Evolutionary conservation across 495 filamentous ascomycete species (phyloP).

Genomic region (Filosporella fistucella): DNA sequence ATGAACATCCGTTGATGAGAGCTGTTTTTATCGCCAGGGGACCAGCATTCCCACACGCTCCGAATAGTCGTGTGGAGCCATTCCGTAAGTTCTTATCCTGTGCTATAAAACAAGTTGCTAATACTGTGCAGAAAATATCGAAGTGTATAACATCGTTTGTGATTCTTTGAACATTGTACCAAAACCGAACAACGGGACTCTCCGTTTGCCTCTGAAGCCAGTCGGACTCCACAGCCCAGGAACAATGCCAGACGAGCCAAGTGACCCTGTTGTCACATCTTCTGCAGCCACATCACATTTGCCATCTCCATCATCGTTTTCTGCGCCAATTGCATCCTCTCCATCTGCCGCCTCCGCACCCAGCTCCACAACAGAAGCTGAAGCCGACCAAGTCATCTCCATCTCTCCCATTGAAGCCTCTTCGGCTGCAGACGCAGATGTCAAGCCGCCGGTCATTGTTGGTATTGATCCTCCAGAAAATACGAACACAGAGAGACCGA

Average conservation of each 20-base stretch:
- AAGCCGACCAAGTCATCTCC: slow-evolving; percentile 14
- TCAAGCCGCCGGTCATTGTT: slow-evolving; percentile 12
- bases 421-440: slow-evolving; percentile 17
- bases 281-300: not conserved
- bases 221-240: slow-evolving; percentile 20
- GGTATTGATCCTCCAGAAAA: slow-evolving; percentile 17
- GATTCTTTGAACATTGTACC: slow-evolving; percentile 70
- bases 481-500: slow-evolving; percentile 1
- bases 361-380: not conserved
- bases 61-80: slow-evolving; percentile 71
- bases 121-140: slow-evolving; percentile 60
- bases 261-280: slow-evolving; percentile 9
- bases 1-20: slow-evolving; percentile 84
- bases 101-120: not conserved
- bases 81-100: slow-evolving; percentile 65
- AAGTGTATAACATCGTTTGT: slow-evolving; percentile 94
- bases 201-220: slow-evolving; percentile 62
- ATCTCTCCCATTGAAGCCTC: slow-evolving; percentile 22
- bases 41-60: slow-evolving; percentile 79
- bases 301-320: not conserved
- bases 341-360: not conserved
- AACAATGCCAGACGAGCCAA: slow-evolving; percentile 8
- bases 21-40: slow-evolving; percentile 88
- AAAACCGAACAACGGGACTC: slow-evolving; percentile 78
- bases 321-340: not conserved